phyloP scores from a whole-genome alignment of 2,329 filamentous ascomycete genomes.

The Colletotrichum zoysiae region DNA sequence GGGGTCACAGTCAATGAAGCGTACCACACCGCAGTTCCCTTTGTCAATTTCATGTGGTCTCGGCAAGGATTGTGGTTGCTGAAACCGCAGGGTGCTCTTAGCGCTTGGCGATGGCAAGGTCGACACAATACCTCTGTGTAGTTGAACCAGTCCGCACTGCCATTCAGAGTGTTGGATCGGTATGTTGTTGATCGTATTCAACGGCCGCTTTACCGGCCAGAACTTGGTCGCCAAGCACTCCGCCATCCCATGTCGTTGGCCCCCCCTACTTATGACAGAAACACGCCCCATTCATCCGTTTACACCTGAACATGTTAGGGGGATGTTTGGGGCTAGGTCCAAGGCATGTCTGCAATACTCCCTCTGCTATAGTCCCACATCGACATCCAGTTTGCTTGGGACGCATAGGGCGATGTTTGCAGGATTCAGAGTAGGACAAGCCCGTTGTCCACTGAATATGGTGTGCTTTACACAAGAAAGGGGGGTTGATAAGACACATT shows the following conservation, averaged over 20 bases:
- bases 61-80: background rate
- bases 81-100: background rate
- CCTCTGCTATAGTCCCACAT: background rate
- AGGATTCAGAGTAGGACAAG: background rate
- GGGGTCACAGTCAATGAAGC: no score
- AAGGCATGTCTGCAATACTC: background rate
- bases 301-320: no score
- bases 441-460: no score
- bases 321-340: no score
- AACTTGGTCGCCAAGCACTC: background rate
- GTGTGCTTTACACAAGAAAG: background rate
- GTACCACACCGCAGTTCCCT: background rate
- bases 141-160: background rate
- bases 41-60: no score
- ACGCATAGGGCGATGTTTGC: background rate
- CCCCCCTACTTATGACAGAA: background rate
- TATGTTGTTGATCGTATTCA: background rate
- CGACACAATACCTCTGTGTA: background rate
- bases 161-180: background rate
- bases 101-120: background rate
- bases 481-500: no score
- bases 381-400: background rate
- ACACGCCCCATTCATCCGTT: no score
- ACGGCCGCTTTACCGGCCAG: background rate
- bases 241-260: no score